These are phyloP conservation scores for Aegilops longissima DNA, from an alignment of 176 grass and related monocot genomes.

Conservation along the genomic window DNA sequence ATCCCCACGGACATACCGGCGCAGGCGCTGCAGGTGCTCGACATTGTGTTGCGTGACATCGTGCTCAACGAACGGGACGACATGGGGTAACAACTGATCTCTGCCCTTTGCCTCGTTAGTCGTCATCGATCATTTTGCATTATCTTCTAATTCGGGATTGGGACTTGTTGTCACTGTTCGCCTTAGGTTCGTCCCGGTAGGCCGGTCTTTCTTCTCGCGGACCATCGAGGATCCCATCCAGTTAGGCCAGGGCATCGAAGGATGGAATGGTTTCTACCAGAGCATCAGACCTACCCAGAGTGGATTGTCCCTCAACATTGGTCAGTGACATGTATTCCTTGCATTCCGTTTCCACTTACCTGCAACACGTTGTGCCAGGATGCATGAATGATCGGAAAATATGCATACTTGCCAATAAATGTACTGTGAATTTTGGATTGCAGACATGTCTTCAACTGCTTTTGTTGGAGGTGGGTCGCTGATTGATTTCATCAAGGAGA, in stretches of 20 bases:
- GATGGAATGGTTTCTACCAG: constrained; percentile 79
- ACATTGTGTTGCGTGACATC: constrained; percentile 53
- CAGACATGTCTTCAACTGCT: constrained; percentile 59
- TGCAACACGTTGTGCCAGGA: background rate
- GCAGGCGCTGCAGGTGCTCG: constrained; percentile 48
- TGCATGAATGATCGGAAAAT: background rate
- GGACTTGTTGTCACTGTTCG: background rate
- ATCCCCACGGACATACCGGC: constrained; percentile 26
- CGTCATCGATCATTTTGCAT: background rate
- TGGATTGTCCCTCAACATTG: constrained; percentile 65
- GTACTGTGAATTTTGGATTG: constrained; percentile 2
- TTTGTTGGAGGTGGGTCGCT: constrained; percentile 50
- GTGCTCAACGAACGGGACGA: constrained; percentile 33
- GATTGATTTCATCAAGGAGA: constrained; percentile 33
- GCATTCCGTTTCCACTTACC: background rate
- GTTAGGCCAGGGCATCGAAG: constrained; percentile 37
- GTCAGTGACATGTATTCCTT: constrained; percentile 24
- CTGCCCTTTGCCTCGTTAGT: background rate
- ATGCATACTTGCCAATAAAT: background rate
- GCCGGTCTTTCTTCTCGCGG: constrained; percentile 71
- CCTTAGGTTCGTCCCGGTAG: constrained; percentile 46
- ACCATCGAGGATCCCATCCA: background rate
- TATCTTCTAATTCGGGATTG: background rate
- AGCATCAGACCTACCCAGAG: constrained; percentile 68
- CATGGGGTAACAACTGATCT: constrained; percentile 13